Evolutionary conservation across 768 basidiomycete species (phyloP), one percentile per base, ranked within the genome.

Genomic region (Tylopilus sp.): DNA sequence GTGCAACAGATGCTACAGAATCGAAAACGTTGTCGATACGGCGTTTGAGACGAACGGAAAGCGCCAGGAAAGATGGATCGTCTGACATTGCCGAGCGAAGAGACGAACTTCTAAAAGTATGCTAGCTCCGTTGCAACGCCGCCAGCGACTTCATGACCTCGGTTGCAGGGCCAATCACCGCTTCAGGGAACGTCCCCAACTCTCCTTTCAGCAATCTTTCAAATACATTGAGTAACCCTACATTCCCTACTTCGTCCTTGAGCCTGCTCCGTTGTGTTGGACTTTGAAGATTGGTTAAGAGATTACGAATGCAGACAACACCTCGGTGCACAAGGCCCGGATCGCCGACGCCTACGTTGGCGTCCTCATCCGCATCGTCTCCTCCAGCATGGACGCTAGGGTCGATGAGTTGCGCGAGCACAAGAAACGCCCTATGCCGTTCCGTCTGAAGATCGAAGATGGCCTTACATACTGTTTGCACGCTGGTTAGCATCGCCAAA

Each of bases 241-340:
- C 70, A 40, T 75, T 75, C 47, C 75, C 73, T 8, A 78, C 79
- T 57, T 81, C 80, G 22, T 76, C 69, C 17, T 71, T 70, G n/a
- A 89, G 66, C 48, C 67, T 66, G 45, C 73, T 72, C 38, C 72
- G 69, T 20, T 67, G 63, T 6, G 63, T 63, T 23, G 64, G 59
- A 51, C 77, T 73, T 20, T 74, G 61, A 10, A 81, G 67, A 50
- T 75, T 79, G 15, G 72, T 61, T 55, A 75, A 74, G 38, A 94
- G 66, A 62, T 91, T 92, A 33, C 75, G 72, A 21, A 86, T 70
- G 61, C 87, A 88, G n/a, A 91, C 77, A 0, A 88, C 78, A 1
- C 85, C 91, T 23, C 94, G 82, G 64, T 92, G 86, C 11, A 87
- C 75, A 36, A 93, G 76, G 10, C 86, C 88, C 0, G 79, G 73